Base-by-base conservation (phyloP, 1,139 yeast genomes). In the Diutina sp. region DNA sequence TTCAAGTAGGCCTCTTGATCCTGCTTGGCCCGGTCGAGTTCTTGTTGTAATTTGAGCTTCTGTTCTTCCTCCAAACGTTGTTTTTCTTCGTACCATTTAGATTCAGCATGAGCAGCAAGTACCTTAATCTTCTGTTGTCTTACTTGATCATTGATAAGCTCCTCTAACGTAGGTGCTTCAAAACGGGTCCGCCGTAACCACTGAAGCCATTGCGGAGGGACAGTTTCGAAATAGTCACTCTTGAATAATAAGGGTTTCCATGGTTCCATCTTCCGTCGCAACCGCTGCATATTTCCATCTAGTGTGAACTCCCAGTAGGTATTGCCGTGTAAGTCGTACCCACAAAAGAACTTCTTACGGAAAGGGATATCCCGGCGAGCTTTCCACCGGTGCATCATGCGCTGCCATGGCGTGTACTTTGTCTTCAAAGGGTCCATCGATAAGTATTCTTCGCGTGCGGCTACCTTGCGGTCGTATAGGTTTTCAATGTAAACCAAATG, bases 51-150 rank as follows among this genome's bases (percentile, higher is more conserved):
- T 61, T 71, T 72, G 56, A 62, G 14, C 56, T 64, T 61, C 41
- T 87, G 0, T 62, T 71, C 1, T 96, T 97, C 0, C 87, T 93
- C 54, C 93, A 91, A 65, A 83, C 82, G 1, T 85, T 96, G 47
- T 93, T 93, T 65, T 71, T 93, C 46, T 78, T 93, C 1, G 93
- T 99, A 99, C 87, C 90, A 83, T 56, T 80, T 78, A 56, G 74
- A 78, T 61, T 85, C 87, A 2, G 87, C 89, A 54, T 77, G 76
- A 57, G 72, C 69, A 1, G 87, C 87, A 62, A 85, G 70, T 1
- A 77, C 65, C 65, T 82, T 80, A 61, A 88, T 73, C 28, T 73
- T 71, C 55, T 73, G 73, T 58, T 83, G 83, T 54, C 96, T 73
- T 25, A 72, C 63, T 62, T 81, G 76, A 61, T 88, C 95, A 3